Evolutionary conservation across 2,329 filamentous ascomycete species (phyloP), one percentile per base, ranked within the genome.

Genomic region (Aspergillus sp.): DNA sequence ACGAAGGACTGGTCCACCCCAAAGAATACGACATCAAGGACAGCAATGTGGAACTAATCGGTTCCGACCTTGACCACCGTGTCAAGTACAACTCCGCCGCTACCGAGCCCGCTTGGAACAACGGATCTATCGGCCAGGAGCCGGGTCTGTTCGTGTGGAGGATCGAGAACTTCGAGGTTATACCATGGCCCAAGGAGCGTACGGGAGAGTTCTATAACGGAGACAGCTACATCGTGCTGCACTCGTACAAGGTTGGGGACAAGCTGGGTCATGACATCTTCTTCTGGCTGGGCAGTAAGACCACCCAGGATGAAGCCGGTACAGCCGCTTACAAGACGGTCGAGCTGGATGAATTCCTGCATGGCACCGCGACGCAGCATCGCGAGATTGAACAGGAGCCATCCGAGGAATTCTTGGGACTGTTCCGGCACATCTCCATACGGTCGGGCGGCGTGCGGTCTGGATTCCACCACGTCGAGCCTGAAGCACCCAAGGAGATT

Each of bases 311-410:
- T 64, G 88, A 90, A 75, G 86, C 87, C 2, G 88, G 87, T 15
- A 86, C 84, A 0, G 88, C 88, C 0, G 87, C 88, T 2, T 84
- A 90, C 77, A 90, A 90, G 78, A 88, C 87, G 0, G 86, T 89
- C 23, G 88, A 90, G 73, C 78, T 90, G 15, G 88, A 90, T 66
- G 87, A 89, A 73, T 89, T 88, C 68, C 72, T 90, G 53, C 77
- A 81, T 42, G 87, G 87, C 2, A 76, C 80, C 0, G 87, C 87
- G 0, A 85, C 81, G 2, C 88, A 90, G 75, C 83, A 89, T 69
- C 84, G 87, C 48, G 88, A 90, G 74, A 76, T 87, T 1, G 86
- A 90, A 74, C 73, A 77, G 5, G 77, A 81, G 32, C 84, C 84
- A 1, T 88, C 86, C 2, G 81, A 84, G 19, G 84, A 82, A 52